A percentile compares a stretch with the other conserved stretches of the same genome.
These are phyloP conservation scores for Colletotrichum falcatum DNA, from an alignment of 2,329 filamentous ascomycete genomes.

Conservation along the genomic window DNA sequence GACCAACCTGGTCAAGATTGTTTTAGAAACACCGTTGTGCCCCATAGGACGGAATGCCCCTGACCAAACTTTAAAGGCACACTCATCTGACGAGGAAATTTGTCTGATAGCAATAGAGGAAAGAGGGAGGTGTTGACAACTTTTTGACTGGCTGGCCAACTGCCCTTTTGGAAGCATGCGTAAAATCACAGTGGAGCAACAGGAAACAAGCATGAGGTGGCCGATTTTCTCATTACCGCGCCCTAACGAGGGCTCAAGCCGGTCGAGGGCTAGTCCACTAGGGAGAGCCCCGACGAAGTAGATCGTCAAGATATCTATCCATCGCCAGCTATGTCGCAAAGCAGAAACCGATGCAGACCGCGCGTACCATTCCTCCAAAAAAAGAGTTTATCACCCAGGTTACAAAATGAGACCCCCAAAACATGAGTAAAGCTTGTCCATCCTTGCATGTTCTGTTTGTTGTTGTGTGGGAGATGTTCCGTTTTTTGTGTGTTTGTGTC, in stretches of 20 bases:
- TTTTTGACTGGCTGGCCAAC: neutral
- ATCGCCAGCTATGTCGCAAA: conserved; percentile 42
- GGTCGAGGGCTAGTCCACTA: conserved; percentile 44
- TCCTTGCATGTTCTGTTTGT: conserved; percentile 36
- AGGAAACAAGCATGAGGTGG: conserved; percentile 47
- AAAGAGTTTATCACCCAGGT: conserved; percentile 18
- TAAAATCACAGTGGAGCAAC: conserved; percentile 1
- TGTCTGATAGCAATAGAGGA: neutral
- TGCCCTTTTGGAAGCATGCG: neutral
- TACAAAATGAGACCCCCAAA: conserved; percentile 26
- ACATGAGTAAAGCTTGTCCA: conserved; percentile 45
- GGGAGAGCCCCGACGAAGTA: conserved; percentile 43
- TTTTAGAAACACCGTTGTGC: no score
- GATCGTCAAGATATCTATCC: conserved; percentile 43
- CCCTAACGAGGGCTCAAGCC: conserved; percentile 50
- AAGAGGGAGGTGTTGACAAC: no score
- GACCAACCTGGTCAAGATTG: no score
- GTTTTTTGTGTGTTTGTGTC: conserved; percentile 18
- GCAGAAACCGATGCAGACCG: conserved; percentile 40
- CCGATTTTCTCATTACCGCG: conserved; percentile 54
- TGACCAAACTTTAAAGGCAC: no score
- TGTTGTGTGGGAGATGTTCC: conserved; percentile 22
- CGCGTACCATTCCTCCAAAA: conserved; percentile 24
- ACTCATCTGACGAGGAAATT: neutral
- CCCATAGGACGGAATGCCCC: no score